Base-by-base conservation (phyloP, 768 basidiomycete species). In the Mycena venus region DNA sequence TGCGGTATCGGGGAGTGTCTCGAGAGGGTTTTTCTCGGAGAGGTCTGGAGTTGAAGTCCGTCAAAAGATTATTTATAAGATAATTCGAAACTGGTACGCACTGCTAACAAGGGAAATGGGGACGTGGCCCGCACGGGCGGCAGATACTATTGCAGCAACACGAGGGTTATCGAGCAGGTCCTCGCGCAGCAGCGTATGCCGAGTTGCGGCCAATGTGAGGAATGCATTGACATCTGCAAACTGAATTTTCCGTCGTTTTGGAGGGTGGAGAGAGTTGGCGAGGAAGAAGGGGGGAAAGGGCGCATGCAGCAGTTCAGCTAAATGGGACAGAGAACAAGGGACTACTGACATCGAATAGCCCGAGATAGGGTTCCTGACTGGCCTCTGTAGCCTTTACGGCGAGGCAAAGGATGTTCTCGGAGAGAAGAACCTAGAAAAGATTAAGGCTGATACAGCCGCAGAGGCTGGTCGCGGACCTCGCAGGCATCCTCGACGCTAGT, bases 141-240 rank as follows among this genome's bases (percentile, higher is more conserved):
- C 95, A 40, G 88, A 86, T 34, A 95, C 86, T 68, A 96, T 96
- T 68, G 92, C 89, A 72, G 91, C 88, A 27, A 91, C 87, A 3
- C 92, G 90, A 1, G 89, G 83, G 74, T 92, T 89, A 7, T 88
- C 90, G 36, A 87, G 86, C 21, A 93, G 80, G 60, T 92, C 89
- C n/a, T 92, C 91, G 0, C 88, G 86, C 27, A 85, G 82, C 47
- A 93, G 86, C 4, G 92, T 93, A 79, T 95, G 94, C 55, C 92
- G 85, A 4, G 94, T 95, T 9, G 95, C 94, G 12, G 95, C 95
- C 56, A 96, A 85, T 4, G 94, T 94, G 72, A 96, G 83, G 79
- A 96, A 96, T n/a, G 95, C 94, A 79, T 96, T 96, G 14, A 96
- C 93, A 79, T 96, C 95, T 21, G 95, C 92, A 77, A 90, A 95